Evolutionary conservation across 768 basidiomycete species (phyloP), one percentile per base, ranked within the genome.

Genomic region (Leccinum subtestaceum): DNA sequence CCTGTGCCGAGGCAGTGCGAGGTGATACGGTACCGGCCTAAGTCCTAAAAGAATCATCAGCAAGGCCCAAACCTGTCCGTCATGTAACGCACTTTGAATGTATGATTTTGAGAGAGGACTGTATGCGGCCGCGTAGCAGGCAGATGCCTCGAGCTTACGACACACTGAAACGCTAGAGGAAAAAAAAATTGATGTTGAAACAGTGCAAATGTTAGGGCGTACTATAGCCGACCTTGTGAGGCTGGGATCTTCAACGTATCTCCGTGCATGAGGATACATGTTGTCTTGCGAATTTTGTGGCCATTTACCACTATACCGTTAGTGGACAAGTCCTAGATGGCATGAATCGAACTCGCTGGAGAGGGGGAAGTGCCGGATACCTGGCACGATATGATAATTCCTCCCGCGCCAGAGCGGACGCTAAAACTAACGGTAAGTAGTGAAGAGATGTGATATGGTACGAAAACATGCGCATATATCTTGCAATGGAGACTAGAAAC

Each of bases 1-100:
- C 91, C 91, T 23, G 83, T 86, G 45, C 91, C 91, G 12, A 93
- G 80, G 63, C 86, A 88, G 60, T 92, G 89, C 4, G 87, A 85
- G 19, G 87, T 90, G n/a, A 93, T 84, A 15, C 83, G 74, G 64
- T 89, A 92, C 49, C 77, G 75, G 13, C 88, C 89, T 38, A 92
- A 77, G 53, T 70, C 77, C 89, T 89, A 67, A 52, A 57, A 21
- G 38, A 32, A 45, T 19, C 5, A 51, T 53, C 46, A 55, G 38
- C 6, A 50, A 21, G 27, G 47, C 47, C 59, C 27, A 10, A 46
- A 29, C 53, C 8, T 38, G 19, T 40, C 4, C 43, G 11, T 15
- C 23, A 21, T 45, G 10, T 10, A 57, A 53, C 67, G 67, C 58
- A 86, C 86, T 72, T 87, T 88, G 48, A 84, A 76, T 19, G 78